Percentiles rank a stretch among this genome's conserved stretches.
phyloP scores from a whole-genome alignment of 2,329 filamentous ascomycete genomes.

The Fusarium brevicatenulatum region DNA sequence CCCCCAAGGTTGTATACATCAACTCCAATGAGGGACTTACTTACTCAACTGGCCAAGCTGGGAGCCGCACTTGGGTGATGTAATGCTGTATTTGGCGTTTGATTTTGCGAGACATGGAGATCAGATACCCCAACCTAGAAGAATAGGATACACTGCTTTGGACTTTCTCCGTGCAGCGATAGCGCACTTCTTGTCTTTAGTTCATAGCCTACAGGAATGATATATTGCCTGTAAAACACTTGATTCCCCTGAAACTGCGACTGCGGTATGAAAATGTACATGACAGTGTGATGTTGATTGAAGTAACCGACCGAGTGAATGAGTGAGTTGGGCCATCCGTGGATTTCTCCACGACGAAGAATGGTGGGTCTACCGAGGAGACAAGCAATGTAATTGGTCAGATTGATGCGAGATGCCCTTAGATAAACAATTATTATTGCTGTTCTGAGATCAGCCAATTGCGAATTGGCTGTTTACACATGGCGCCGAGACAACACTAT shows the following conservation, averaged over 20 bases:
- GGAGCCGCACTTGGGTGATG: fast-evolving
- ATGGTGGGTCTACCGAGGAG: fast-evolving
- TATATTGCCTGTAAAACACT: fast-evolving
- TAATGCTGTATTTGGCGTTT: too few species aligned
- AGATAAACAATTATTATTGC: background rate
- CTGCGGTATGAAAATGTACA: background rate
- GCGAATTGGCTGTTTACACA: fast-evolving
- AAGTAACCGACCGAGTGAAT: too few species aligned
- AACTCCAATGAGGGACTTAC: background rate
- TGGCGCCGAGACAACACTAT: fast-evolving
- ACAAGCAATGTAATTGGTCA: fast-evolving
- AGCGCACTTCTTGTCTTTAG: background rate
- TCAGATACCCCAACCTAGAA: background rate
- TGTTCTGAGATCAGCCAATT: background rate
- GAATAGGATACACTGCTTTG: background rate
- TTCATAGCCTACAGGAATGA: background rate
- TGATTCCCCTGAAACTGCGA: too few species aligned
- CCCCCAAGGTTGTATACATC: background rate
- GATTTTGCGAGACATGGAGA: fast-evolving
- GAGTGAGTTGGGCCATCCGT: too few species aligned
- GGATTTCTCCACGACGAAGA: too few species aligned
- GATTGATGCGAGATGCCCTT: fast-evolving
- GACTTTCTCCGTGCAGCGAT: background rate
- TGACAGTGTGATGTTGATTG: too few species aligned
- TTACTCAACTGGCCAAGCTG: fast-evolving